Evolutionary conservation across 805 yeast species (phyloP).

Genomic region (Priceomyces carsonii): DNA sequence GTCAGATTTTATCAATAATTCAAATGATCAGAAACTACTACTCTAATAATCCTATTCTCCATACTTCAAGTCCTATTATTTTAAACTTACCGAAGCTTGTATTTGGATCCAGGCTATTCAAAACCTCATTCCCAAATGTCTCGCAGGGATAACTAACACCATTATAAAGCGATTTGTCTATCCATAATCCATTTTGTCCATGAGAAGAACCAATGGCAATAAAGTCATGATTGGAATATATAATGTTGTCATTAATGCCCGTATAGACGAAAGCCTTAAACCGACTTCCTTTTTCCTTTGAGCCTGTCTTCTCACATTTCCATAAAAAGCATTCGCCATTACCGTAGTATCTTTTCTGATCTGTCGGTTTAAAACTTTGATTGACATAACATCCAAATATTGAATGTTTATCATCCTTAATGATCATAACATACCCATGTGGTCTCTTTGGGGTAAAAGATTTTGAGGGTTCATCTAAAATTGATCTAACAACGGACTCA

Average conservation of each 20-base stretch:
- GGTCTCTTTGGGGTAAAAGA: conserved; percentile 26
- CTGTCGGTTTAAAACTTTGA: conserved; percentile 70
- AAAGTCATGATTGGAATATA: conserved; percentile 76
- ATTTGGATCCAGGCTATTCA: conserved; percentile 30
- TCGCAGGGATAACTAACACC: conserved; percentile 81
- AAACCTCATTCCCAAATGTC: conserved; percentile 88
- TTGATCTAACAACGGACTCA: conserved; percentile 31
- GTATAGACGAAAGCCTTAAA: conserved; percentile 86
- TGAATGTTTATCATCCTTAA: conserved; percentile 63
- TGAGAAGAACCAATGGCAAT: conserved; percentile 89
- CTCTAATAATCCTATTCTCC: conserved; percentile 63
- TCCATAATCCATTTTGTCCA: conserved; percentile 91
- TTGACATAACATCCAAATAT: conserved; percentile 80
- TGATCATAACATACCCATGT: conserved; percentile 72
- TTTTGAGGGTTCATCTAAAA: conserved; percentile 25
- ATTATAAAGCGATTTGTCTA: conserved; percentile 67
- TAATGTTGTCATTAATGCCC: conserved; percentile 81
- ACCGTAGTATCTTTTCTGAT: conserved; percentile 77
- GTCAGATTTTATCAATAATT: too few relatives aligned
- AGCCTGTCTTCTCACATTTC: conserved; percentile 51
- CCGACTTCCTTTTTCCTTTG: conserved; percentile 20
- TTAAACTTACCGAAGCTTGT: conserved; percentile 61
- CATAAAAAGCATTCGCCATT: conserved; percentile 95
- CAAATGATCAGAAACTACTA: background rate
- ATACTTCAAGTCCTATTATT: conserved; percentile 77